These are phyloP conservation scores for Emericellopsis terricola DNA, from an alignment of 495 filamentous ascomycete species.

Conservation along the genomic window DNA sequence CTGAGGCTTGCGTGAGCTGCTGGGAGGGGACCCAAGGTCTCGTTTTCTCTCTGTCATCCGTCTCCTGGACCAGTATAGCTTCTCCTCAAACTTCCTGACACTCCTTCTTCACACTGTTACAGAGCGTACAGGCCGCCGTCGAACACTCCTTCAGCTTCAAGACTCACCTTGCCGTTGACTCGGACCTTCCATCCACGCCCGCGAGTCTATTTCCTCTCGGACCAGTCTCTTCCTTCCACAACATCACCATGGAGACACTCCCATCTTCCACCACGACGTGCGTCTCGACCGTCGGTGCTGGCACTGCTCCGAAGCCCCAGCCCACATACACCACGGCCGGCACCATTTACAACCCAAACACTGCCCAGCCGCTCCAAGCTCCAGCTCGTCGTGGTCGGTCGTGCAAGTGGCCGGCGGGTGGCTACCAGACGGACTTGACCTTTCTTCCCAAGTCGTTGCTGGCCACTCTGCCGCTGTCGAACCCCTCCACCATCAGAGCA, in stretches of 20 bases:
- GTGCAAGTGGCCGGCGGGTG: neutral
- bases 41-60: no score
- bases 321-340: constrained; percentile 27
- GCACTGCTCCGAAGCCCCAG: constrained; percentile 2
- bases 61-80: no score
- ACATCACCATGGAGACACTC: neutral
- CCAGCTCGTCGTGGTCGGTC: constrained; percentile 23
- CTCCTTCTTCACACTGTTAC: no score
- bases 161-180: neutral
- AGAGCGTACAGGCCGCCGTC: no score
- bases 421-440: constrained; percentile 2
- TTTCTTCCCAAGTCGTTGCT: constrained; percentile 7
- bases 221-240: no score
- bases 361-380: constrained; percentile 18
- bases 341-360: constrained; percentile 23
- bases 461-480: constrained; percentile 8
- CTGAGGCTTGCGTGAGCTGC: no score
- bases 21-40: no score
- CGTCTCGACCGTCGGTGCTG: neutral
- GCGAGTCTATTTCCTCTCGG: neutral
- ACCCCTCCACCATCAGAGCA: constrained; percentile 5
- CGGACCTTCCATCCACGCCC: neutral
- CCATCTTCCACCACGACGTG: neutral
- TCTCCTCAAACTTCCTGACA: no score
- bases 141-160: no score